Conservation (phyloP, 805 yeast genomes). For the Torulaspora maleeae region DNA sequence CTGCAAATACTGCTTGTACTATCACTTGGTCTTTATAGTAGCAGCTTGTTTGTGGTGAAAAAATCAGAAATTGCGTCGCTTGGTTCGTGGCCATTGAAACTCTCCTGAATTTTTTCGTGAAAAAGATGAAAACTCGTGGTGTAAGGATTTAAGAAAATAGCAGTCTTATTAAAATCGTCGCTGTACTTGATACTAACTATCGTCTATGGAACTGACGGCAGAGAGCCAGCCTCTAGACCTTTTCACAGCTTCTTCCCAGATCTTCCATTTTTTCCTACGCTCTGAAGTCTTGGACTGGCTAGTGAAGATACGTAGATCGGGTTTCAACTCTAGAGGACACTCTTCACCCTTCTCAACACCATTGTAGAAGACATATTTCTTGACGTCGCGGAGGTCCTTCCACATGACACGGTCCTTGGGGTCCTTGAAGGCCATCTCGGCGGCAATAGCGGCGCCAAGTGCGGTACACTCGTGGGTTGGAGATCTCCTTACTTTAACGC, state of each 20-base stretch:
- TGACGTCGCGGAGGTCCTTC: slow-evolving; percentile 69
- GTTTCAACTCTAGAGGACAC: slow-evolving; percentile 17
- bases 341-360: slow-evolving; percentile 53
- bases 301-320: slow-evolving; percentile 35
- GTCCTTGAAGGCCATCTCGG: slow-evolving; percentile 59
- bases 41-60: neutral
- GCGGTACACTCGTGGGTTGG: slow-evolving; percentile 88
- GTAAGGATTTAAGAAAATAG: neutral
- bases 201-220: slow-evolving; percentile 11
- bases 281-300: slow-evolving; percentile 49
- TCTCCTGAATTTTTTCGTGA: no score
- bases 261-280: slow-evolving; percentile 59
- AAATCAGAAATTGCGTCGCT: neutral
- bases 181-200: neutral
- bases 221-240: slow-evolving; percentile 77
- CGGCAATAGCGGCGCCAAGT: slow-evolving; percentile 93
- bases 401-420: slow-evolving; percentile 59
- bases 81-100: neutral
- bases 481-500: slow-evolving; percentile 76
- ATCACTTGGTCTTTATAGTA: neutral
- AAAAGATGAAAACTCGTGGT: neutral
- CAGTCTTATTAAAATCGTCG: neutral
- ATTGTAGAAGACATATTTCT: slow-evolving; percentile 91
- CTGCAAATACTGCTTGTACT: no score
- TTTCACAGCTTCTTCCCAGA: slow-evolving; percentile 83